Percentiles rank a stretch among this genome's conserved stretches.
These are phyloP conservation scores for Linum lewisii DNA, from an alignment of 345 rosid genomes.

Conservation along the genomic window DNA sequence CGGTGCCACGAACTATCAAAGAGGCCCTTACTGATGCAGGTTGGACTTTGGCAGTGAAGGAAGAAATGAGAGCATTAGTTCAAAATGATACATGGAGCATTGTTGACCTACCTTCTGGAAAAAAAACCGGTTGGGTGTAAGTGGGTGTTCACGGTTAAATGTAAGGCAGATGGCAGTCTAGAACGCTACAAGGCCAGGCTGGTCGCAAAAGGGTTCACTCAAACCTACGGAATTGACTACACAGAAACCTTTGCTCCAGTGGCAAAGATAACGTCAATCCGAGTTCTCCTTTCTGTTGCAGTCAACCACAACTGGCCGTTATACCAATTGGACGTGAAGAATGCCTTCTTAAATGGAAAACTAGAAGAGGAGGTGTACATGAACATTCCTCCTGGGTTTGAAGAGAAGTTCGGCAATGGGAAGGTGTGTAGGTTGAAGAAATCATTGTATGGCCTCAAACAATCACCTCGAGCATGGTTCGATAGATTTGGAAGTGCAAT, in stretches of 20 bases:
- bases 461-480: conserved; percentile 3
- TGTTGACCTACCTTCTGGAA: too few relatives aligned
- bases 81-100: too few relatives aligned
- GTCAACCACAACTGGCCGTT: not conserved
- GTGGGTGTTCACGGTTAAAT: conserved; percentile 4
- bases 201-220: conserved; percentile 1
- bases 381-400: not conserved
- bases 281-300: not conserved
- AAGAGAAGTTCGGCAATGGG: not conserved
- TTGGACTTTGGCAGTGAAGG: not conserved
- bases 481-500: not conserved
- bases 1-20: not conserved
- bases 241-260: not conserved
- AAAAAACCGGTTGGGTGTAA: not conserved
- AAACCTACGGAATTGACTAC: conserved; percentile 9
- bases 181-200: not conserved
- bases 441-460: conserved; percentile 5
- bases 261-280: not conserved
- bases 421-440: conserved; percentile 1
- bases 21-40: not conserved
- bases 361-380: not conserved
- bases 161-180: not conserved
- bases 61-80: not conserved
- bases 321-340: not conserved
- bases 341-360: not conserved